Evolutionary conservation across 225 moss, liverwort and hornwort species (phyloP), one percentile per base, ranked within the genome.

Genomic region (Sphagnum tenellum): DNA sequence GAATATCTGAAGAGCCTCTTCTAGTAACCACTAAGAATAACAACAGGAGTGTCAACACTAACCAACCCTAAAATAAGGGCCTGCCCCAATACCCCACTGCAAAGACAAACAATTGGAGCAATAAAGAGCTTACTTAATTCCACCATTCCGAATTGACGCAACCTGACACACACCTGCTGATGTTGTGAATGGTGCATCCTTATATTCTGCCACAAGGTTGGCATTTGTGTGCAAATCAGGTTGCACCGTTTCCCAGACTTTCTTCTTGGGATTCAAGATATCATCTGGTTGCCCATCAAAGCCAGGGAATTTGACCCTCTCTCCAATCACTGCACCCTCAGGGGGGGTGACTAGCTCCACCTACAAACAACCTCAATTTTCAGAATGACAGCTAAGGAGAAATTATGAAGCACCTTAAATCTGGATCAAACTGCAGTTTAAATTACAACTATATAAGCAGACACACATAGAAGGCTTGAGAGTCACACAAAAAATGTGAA

Each of bases 201-300:
- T 86, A 76, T 92, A 96, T 3, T 77, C 84, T 2, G 92, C 92
- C 46, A 90, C 82, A 57, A 79, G 82, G 64, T 89, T 82, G 61
- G 78, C 75, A 7, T 76, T 78, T 4, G 92, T 89, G 58, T 68
- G 76, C 44, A 96, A 78, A 51, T 92, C 84, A 3, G 81, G 89
- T 12, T 96, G 95, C 55, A 92, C 86, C 45, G 81, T 69, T 66
- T 96, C 95, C 92, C 91, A 94, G 11, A 95, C 68, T 71, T 92
- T 95, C 78, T 92, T 94, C 77, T 95, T 95, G 3, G 92, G 82
- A 71, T 89, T 92, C 69, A 95, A 72, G 46, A 95, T 68, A 29
- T 88, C 88, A 50, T 95, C 92, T 0, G 95, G 74, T 13, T 88
- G 82, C 0, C 95, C 88, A 45, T 69, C 64, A 53, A 79, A 86